Evolutionary conservation across 2,329 filamentous ascomycete species (phyloP), one percentile per base, ranked within the genome.

Genomic region (Trichoderma lentiforme): DNA sequence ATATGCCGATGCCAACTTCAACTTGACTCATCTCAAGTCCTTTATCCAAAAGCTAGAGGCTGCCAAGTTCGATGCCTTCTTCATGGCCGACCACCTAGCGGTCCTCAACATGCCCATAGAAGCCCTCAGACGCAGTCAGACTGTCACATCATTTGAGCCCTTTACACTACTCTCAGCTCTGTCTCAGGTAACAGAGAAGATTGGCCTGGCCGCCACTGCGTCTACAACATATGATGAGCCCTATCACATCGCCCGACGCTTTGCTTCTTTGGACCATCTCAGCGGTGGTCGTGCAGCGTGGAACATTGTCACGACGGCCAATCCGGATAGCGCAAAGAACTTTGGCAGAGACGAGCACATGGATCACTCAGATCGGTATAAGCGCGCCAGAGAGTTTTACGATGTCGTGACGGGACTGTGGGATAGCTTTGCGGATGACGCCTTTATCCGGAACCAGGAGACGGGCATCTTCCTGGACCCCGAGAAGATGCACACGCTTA

Each of bases 1-100:
- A 0, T 86, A 86, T 70, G 81, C 87, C 0, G 87, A 89, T 70
- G 87, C 87, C 68, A 89, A 89, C 79, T 88, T 89, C 83, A 88
- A 88, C 74, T 82, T 88, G 15, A 78, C 80, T 24, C 86, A 89
- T 73, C 79, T 89, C 6, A 85, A 84, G 61, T 81, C 82, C 0
- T 89, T 89, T 74, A 86, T 87, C 60, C 83, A 86, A 74, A 86
- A 84, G 72, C 81, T 87, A 1, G 86, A 88, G 75, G 82, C 80
- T 8, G 86, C 85, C 73, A 88, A 87, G 70, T 87, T 87, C 74
- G 86, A 88, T 74, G 85, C 86, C 47, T 87, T 88, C 78, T 88
- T 87, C 80, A 87, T 87, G 85, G 86, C 86, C 0, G 86, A 87
- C 73, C 85, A 87, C 73, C 79, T 87, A 0, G 86, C 85, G 4